Base-by-base conservation (phyloP, 225 moss, liverwort and hornwort species). In the Pseudisothecium myosuroides region DNA sequence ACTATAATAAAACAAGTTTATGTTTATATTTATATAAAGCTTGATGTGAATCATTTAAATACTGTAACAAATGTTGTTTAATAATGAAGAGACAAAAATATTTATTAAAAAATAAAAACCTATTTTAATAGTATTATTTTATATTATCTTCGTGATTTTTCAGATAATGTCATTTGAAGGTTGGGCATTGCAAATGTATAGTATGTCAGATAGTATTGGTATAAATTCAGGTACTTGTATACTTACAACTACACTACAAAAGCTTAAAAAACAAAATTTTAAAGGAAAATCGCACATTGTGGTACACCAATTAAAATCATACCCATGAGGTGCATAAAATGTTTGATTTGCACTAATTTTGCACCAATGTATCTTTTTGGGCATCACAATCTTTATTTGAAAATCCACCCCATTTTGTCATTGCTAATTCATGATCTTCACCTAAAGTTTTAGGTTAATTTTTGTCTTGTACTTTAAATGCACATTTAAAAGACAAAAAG, bases 111-210 rank as follows among this genome's bases (percentile, higher is more conserved):
- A 10, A 14, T 4, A 4, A 8, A 11, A 29, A 27, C 11, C 2
- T 36, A 19, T 31, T 31, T 20, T 36, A 49, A 62, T 18, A 8
- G 1, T 28, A 29, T 29, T 41, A 12, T 29, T 80, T 49, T 5
- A 47, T 26, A 36, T n/a, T 10, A 59, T 5, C 8, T 11, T 14
- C 31, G 54, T 86, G 18, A 13, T 59, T 68, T 39, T 71, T 43
- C 82, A 98, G 98, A 87, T 96, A 20, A 84, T 96, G 80, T n/a
- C 95, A 28, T 93, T 98, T 89, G 98, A 98, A 94, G 98, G 98
- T 83, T 98, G 98, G 98, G 84, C 94, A 86, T 66, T 95, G 63
- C 93, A 94, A 71, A 98, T 96, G 96, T 95, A 93, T 28, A 89
- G 75, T 31, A 89, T 85, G 84, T 56, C 89, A 39, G 75, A 94